A percentile compares a stretch with the other conserved stretches of the same genome.
These are phyloP conservation scores for Acanthochlamys bracteata DNA, from an alignment of 106 monocot genomes.

Conservation along the genomic window DNA sequence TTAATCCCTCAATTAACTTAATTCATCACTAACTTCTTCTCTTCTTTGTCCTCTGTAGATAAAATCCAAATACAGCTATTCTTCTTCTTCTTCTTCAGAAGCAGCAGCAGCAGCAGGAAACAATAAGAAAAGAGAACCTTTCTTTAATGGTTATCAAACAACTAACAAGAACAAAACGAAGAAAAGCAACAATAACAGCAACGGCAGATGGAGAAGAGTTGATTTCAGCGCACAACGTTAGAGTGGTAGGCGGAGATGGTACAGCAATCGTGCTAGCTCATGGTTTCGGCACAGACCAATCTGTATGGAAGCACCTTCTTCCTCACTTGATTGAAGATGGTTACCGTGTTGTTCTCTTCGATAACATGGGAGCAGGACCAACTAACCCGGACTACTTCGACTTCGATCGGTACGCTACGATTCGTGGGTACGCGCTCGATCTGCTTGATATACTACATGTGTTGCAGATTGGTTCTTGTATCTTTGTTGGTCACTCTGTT, in stretches of 20 bases:
- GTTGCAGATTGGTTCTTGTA: conserved; percentile 39
- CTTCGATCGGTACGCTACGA: conserved; percentile 79
- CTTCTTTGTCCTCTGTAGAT: too few species aligned
- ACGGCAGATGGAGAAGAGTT: conserved; percentile 33
- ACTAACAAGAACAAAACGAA: too few species aligned
- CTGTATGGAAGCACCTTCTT: conserved; percentile 96
- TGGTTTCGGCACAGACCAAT: conserved; percentile 99
- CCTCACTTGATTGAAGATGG: conserved; percentile 64
- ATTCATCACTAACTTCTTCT: too few species aligned
- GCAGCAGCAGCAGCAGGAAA: too few species aligned
- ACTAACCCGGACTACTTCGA: conserved; percentile 99
- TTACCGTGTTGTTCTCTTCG: conserved; percentile 79
- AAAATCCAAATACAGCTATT: too few species aligned
- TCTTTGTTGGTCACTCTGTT: conserved; percentile 95
- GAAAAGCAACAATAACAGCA: too few species aligned
- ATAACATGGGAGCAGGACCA: conserved; percentile 96
- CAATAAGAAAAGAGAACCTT: too few species aligned
- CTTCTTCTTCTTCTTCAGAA: too few species aligned
- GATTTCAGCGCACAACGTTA: conserved; percentile 87
- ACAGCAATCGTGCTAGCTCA: conserved; percentile 78
- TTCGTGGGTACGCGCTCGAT: conserved; percentile 88
- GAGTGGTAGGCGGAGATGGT: conserved; percentile 52
- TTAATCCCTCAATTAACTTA: too few species aligned
- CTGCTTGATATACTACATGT: conserved; percentile 81
- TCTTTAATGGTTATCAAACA: too few species aligned